Evolutionary conservation across 2,329 filamentous ascomycete species (phyloP).

Genomic region (Trichoderma citrinoviride): DNA sequence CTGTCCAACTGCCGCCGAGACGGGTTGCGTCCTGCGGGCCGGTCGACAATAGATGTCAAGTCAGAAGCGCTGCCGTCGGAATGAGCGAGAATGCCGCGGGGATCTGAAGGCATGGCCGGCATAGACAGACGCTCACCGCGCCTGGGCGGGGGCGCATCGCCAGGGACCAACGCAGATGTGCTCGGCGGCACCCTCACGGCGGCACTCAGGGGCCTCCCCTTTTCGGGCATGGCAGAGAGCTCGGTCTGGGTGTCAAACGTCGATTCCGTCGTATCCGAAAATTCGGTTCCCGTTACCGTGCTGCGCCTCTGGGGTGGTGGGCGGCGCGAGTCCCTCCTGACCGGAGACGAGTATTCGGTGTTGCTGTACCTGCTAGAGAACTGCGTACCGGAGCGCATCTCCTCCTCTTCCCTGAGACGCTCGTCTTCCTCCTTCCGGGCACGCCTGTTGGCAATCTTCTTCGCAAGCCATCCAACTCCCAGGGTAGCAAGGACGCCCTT

Average conservation of each 20-base stretch:
- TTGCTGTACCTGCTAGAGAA: slow-evolving; percentile 67
- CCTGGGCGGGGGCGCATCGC: slow-evolving; percentile 34
- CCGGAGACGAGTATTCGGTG: slow-evolving; percentile 58
- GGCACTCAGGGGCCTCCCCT: slow-evolving; percentile 21
- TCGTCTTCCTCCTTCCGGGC: slow-evolving; percentile 50
- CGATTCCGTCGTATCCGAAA: slow-evolving; percentile 40
- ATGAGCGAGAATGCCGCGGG: slow-evolving; percentile 41
- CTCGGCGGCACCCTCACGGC: slow-evolving; percentile 27
- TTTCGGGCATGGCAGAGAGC: slow-evolving; percentile 29
- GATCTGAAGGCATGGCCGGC: slow-evolving; percentile 55
- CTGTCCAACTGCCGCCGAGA: slow-evolving; percentile 47
- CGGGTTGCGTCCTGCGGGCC: slow-evolving; percentile 43
- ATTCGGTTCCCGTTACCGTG: slow-evolving; percentile 32
- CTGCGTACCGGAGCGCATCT: slow-evolving; percentile 57
- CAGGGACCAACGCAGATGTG: slow-evolving; percentile 25
- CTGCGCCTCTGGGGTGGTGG: slow-evolving; percentile 32
- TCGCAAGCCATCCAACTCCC: slow-evolving; percentile 67
- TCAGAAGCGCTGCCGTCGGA: slow-evolving; percentile 33
- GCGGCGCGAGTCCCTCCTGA: slow-evolving; percentile 38
- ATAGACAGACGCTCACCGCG: slow-evolving; percentile 42
- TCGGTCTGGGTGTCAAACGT: slow-evolving; percentile 33
- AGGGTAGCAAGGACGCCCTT: slow-evolving; percentile 60
- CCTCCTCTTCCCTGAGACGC: slow-evolving; percentile 48
- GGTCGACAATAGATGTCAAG: slow-evolving; percentile 34
- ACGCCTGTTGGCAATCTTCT: slow-evolving; percentile 59